phyloP scores from a whole-genome alignment of 768 basidiomycete genomes.

The Austroboletus eburneus region DNA sequence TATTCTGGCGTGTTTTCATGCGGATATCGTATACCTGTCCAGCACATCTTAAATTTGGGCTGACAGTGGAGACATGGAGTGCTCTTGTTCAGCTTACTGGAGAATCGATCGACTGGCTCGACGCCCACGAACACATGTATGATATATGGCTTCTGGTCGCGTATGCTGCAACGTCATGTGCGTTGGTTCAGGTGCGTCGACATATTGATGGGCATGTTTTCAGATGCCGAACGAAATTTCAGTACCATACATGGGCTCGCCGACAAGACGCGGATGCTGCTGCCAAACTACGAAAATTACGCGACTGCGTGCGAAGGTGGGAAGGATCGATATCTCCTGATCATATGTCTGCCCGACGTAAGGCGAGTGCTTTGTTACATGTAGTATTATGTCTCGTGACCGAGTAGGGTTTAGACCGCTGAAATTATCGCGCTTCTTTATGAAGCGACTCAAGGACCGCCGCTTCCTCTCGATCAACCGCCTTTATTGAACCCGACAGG shows the following conservation, averaged over 20 bases:
- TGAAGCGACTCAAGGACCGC: slow-evolving; percentile 85
- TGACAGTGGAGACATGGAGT: slow-evolving; percentile 80
- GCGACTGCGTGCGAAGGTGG: slow-evolving; percentile 85
- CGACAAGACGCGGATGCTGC: slow-evolving; percentile 74
- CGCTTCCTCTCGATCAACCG: slow-evolving; percentile 48
- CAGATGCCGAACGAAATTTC: slow-evolving; percentile 9
- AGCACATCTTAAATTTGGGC: slow-evolving; percentile 79
- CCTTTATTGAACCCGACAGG: slow-evolving; percentile 79
- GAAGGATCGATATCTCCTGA: slow-evolving; percentile 83
- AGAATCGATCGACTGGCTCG: slow-evolving; percentile 88
- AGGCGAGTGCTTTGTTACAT: slow-evolving; percentile 44
- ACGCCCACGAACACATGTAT: slow-evolving; percentile 71
- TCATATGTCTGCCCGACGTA: slow-evolving; percentile 91
- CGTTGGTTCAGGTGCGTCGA: slow-evolving; percentile 76
- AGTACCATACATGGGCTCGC: slow-evolving; percentile 95
- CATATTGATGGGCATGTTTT: not conserved
- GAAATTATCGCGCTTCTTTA: slow-evolving; percentile 91
- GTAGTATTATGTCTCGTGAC: not conserved
- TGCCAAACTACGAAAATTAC: slow-evolving; percentile 68
- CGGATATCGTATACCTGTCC: slow-evolving; percentile 92
- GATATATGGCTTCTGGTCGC: slow-evolving; percentile 86
- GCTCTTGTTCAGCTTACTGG: slow-evolving; percentile 67
- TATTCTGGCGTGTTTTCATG: slow-evolving; percentile 99
- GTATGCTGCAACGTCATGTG: slow-evolving; percentile 85
- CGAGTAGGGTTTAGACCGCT: slow-evolving; percentile 53